Base-by-base conservation (phyloP, 768 basidiomycete species). In the Lyophyllum shimeji region DNA sequence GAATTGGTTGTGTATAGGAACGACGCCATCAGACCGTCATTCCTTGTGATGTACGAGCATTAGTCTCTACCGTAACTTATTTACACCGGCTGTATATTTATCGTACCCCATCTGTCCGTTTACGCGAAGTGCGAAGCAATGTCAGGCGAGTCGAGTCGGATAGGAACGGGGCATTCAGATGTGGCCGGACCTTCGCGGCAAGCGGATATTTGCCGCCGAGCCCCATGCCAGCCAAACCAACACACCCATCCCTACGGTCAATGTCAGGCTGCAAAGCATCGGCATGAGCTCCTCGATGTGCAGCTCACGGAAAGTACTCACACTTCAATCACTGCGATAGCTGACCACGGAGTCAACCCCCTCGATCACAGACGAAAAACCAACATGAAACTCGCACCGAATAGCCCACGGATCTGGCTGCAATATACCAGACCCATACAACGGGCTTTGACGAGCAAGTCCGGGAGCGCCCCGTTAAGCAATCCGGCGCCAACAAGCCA, bases 21-120 rank as follows among this genome's bases (percentile, higher is more conserved):
- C 66, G 84, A 89, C 55, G 87, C 87, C 1, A 87, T 89, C 50
- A 71, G 86, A 39, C 86, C 87, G 3, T 86, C 87, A 15, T 89
- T 84, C 64, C 73, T 89, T 33, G 82, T 89, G 24, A 78, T 88
- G 69, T 89, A 88, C 57, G 85, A 87, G 52, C 76, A 76, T 34
- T 81, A 71, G 37, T 21, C 12, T 47, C 45, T 9, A 20, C 18
- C 18, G 15, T 56, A 13, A 44, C 20, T 15, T 18, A 8, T 25
- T 4, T 34, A 21, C 15, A 21, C 39, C 40, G n/a, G n/a, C n/a
- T 27, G 33, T 49, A 15, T 55, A 55, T 50, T 43, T 37, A 17
- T 37, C 15, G 15, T 37, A 13, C 29, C 4, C 29, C 9, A 29
- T 29, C 29, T 29, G 29, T 29, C 29, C 29, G 9, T 29, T 29